phyloP scores from a whole-genome alignment of 768 basidiomycete genomes.

The Tephrocybe sp. region DNA sequence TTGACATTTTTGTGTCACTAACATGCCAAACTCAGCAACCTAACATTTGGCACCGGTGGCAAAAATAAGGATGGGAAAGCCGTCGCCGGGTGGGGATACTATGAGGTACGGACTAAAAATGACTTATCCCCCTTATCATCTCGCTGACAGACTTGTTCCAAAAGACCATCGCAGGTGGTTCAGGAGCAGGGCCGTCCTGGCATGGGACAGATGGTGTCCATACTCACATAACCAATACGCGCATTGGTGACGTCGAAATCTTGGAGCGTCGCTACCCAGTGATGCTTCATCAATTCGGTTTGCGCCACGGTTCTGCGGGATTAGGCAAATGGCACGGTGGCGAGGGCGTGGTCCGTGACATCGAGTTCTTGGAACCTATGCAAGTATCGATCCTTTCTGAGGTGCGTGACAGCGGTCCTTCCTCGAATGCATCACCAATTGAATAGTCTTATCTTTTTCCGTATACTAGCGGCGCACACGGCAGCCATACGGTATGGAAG shows the following conservation, averaged over 20 bases:
- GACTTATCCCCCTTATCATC: slow-evolving; percentile 9
- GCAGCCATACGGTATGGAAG: slow-evolving; percentile 84
- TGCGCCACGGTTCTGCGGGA: slow-evolving; percentile 70
- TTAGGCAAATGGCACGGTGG: slow-evolving; percentile 74
- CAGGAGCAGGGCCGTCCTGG: slow-evolving; percentile 87
- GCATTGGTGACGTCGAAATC: slow-evolving; percentile 92
- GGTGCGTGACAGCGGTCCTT: slow-evolving; percentile 33
- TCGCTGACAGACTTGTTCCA: slow-evolving; percentile 3
- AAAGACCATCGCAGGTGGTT: slow-evolving; percentile 92
- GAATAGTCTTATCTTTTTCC: not conserved
- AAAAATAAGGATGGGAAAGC: slow-evolving; percentile 77
- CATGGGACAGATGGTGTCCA: slow-evolving; percentile 93
- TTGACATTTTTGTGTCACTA: slow-evolving; percentile 6
- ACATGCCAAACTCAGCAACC: slow-evolving; percentile 47
- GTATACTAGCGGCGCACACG: slow-evolving; percentile 70
- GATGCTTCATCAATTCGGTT: slow-evolving; percentile 79
- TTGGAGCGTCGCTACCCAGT: slow-evolving; percentile 92
- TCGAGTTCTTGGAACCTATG: slow-evolving; percentile 78
- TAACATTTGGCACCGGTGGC: slow-evolving; percentile 89
- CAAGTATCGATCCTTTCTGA: slow-evolving; percentile 89
- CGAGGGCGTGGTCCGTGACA: slow-evolving; percentile 79
- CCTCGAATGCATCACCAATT: not conserved
- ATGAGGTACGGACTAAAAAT: slow-evolving; percentile 48
- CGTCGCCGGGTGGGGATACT: slow-evolving; percentile 86
- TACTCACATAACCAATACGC: slow-evolving; percentile 90